These are phyloP conservation scores for Loxodes magnus DNA, from an alignment of 73 alveolate species.

Conservation along the genomic window DNA sequence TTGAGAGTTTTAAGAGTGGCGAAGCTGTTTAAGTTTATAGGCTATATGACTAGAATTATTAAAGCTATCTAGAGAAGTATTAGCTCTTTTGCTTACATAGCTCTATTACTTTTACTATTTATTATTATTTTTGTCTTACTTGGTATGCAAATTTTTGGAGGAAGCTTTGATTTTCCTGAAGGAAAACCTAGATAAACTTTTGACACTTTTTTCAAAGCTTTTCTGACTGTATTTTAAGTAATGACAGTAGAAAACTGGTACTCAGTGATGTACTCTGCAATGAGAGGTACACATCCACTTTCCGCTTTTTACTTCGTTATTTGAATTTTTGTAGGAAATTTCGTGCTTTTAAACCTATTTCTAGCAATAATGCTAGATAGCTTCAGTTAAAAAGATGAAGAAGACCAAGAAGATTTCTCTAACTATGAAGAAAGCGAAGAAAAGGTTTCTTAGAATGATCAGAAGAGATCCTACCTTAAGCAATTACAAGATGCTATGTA, in stretches of 20 bases:
- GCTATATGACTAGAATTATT: conserved; percentile 55
- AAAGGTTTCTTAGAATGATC: too few relatives aligned
- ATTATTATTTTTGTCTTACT: neutral
- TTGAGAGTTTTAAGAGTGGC: conserved; percentile 32
- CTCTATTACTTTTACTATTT: conserved; percentile 36
- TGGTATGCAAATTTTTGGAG: conserved; percentile 19
- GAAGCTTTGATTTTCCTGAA: conserved; percentile 24
- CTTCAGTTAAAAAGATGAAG: conserved; percentile 23
- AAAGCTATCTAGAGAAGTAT: conserved; percentile 34
- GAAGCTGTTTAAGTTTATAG: conserved; percentile 26
- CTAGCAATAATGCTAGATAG: conserved; percentile 82
- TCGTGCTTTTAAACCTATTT: conserved; percentile 78
- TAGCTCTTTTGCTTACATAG: conserved; percentile 34
- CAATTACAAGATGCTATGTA: too few relatives aligned
- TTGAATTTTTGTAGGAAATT: conserved; percentile 93
- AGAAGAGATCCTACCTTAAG: too few relatives aligned
- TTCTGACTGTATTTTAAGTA: conserved; percentile 20
- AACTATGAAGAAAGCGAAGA: too few relatives aligned
- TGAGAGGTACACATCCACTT: conserved; percentile 6
- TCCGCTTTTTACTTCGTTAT: conserved; percentile 49
- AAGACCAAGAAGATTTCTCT: too few relatives aligned
- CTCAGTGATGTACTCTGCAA: conserved; percentile 10
- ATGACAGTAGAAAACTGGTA: conserved; percentile 63
- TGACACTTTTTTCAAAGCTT: conserved; percentile 72
- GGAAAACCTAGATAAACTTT: conserved; percentile 59